Conservation (phyloP, 495 filamentous ascomycete genomes). For the Terfezia boudieri region DNA sequence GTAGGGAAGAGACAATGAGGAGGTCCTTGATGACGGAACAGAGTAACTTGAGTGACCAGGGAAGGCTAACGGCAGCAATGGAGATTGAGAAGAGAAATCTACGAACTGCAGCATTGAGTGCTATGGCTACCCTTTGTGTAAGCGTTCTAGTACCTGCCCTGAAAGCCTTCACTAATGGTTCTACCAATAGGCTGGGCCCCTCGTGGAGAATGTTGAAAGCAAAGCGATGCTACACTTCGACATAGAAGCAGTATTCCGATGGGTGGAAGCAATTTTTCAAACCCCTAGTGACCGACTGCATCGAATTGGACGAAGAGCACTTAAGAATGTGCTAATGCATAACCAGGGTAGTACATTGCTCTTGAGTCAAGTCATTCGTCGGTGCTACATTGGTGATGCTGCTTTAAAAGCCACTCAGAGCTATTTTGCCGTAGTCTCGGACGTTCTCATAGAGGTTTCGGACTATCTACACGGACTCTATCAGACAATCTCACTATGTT, state of each 20-base stretch:
- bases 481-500: slow-evolving; percentile 64
- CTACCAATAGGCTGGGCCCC: slow-evolving; percentile 42
- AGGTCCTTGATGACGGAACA: slow-evolving; percentile 50
- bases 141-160: slow-evolving; percentile 11
- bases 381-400: slow-evolving; percentile 55
- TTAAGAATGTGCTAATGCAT: slow-evolving; percentile 76
- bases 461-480: slow-evolving; percentile 72
- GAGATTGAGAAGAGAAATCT: slow-evolving; percentile 91
- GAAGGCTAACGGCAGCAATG: slow-evolving; percentile 62
- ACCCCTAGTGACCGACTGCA: slow-evolving; percentile 74
- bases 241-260: slow-evolving; percentile 70
- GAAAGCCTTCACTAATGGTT: too few relatives aligned
- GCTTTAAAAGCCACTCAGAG: slow-evolving; percentile 65
- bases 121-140: slow-evolving; percentile 87
- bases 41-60: slow-evolving; percentile 32
- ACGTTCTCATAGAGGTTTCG: slow-evolving; percentile 57
- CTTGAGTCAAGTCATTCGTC: slow-evolving; percentile 64
- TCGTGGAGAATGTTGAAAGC: slow-evolving; percentile 69
- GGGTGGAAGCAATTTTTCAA: slow-evolving; percentile 87
- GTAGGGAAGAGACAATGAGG: slow-evolving; percentile 71
- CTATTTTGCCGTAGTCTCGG: slow-evolving; percentile 80
- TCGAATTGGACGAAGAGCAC: slow-evolving; percentile 67
- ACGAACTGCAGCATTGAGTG: slow-evolving; percentile 69
- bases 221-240: slow-evolving; percentile 72
- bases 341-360: slow-evolving; percentile 69